A percentile compares a stretch with the other conserved stretches of the same genome.
phyloP scores from a whole-genome alignment of 371 early-diverging fungal genomes.

The Rhizopus microsporus region DNA sequence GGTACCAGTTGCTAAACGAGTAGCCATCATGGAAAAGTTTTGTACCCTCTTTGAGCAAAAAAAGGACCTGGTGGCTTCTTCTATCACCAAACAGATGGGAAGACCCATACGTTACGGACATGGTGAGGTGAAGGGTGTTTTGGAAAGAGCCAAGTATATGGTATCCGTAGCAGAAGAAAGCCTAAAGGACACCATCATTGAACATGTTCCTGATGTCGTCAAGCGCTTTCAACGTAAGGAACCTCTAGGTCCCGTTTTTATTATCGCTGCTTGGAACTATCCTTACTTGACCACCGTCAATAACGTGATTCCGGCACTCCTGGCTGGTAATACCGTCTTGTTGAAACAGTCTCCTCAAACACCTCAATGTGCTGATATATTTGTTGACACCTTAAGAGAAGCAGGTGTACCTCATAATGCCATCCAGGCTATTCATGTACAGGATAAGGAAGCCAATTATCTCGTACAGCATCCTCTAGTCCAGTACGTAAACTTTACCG shows the following conservation, averaged over 20 bases:
- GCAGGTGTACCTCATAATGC: slow-evolving; percentile 76
- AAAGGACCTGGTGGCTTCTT: slow-evolving; percentile 61
- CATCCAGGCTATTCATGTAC: slow-evolving; percentile 66
- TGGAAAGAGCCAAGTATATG: slow-evolving; percentile 74
- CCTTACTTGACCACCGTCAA: slow-evolving; percentile 68
- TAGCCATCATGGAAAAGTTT: slow-evolving; percentile 56
- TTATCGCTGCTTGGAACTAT: slow-evolving; percentile 78
- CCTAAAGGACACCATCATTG: slow-evolving; percentile 58
- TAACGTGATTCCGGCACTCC: slow-evolving; percentile 75
- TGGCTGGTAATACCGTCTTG: slow-evolving; percentile 80
- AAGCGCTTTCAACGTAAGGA: slow-evolving; percentile 72
- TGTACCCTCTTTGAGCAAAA: slow-evolving; percentile 59
- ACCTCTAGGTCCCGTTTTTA: slow-evolving; percentile 60
- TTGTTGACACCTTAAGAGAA: slow-evolving; percentile 62
- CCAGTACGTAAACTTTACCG: slow-evolving; percentile 80
- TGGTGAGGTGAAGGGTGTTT: slow-evolving; percentile 75
- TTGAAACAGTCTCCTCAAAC: slow-evolving; percentile 86
- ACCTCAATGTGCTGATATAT: slow-evolving; percentile 74
- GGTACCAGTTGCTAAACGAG: slow-evolving; percentile 57
- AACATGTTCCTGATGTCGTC: slow-evolving; percentile 44
- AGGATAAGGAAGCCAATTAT: slow-evolving; percentile 54
- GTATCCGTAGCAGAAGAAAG: slow-evolving; percentile 69
- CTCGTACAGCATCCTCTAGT: slow-evolving; percentile 62
- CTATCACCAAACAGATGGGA: slow-evolving; percentile 75
- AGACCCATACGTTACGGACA: slow-evolving; percentile 72